Percentiles rank a stretch among this genome's conserved stretches.
Evolutionary conservation across 2,329 filamentous ascomycete genomes (phyloP).

Genomic region (Gnomoniopsis sp.): DNA sequence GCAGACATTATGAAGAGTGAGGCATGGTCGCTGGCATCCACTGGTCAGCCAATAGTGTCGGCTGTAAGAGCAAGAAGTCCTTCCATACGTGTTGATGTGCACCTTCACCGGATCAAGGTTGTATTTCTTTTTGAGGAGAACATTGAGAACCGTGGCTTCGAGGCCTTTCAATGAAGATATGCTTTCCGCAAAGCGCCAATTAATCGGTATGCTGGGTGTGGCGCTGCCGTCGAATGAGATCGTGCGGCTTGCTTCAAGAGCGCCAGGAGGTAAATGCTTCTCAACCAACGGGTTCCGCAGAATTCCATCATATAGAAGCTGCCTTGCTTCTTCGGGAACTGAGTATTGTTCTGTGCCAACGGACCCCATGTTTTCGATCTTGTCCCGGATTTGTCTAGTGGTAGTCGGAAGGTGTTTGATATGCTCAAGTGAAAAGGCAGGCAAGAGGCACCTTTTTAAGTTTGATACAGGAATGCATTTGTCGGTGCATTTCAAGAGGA

Average conservation of each 20-base stretch:
- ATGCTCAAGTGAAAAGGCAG: too few species aligned
- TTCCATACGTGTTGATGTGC: slow-evolving; percentile 39
- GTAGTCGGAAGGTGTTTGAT: not conserved
- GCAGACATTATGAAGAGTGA: slow-evolving; percentile 39
- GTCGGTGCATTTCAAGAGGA: too few species aligned
- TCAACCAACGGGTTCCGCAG: not conserved
- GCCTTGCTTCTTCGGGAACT: not conserved
- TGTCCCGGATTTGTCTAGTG: not conserved
- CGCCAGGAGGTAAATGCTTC: not conserved
- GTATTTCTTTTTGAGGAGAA: slow-evolving; percentile 44
- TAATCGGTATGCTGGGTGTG: slow-evolving; percentile 47
- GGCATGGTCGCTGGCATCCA: slow-evolving; percentile 32
- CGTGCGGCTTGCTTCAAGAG: not conserved
- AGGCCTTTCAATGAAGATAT: slow-evolving; percentile 46
- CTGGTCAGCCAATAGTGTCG: not conserved
- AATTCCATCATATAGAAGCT: not conserved
- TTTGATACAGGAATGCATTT: too few species aligned
- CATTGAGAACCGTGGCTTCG: slow-evolving; percentile 43
- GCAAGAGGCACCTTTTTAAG: too few species aligned
- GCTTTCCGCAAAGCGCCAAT: slow-evolving; percentile 55
- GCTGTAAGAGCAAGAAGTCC: slow-evolving; percentile 24
- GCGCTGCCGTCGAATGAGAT: slow-evolving; percentile 40
- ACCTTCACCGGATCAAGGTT: slow-evolving; percentile 33
- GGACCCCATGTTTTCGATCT: not conserved
- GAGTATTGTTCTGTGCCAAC: not conserved